Base-by-base conservation (phyloP, 768 basidiomycete genomes). In the Leccinum subgranulosum region DNA sequence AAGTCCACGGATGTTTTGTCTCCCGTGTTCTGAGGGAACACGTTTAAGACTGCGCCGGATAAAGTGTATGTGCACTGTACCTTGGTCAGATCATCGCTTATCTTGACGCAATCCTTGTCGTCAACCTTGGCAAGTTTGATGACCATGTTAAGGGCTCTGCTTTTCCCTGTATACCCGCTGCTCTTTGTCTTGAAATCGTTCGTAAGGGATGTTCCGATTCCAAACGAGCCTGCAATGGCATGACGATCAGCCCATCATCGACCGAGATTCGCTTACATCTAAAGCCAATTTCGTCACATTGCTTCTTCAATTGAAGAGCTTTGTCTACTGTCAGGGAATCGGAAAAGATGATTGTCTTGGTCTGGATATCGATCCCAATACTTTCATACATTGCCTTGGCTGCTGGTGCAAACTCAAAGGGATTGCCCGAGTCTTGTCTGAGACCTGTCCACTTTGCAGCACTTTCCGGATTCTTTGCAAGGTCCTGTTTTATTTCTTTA, bases 341-440 rank as follows among this genome's bases (percentile, higher is more conserved):
- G 29, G 94, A 96, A 72, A 85, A 98, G 27, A 98, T 81, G 58
- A 97, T 81, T 48, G 76, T 73, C 72, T 92, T 95, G 47, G 78
- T 76, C 43, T 73, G 73, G 43, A 80, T 73, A 54, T 92, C 84
- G 41, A 93, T 83, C 0, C 86, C 89, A 2, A 96, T 74, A 10
- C 77, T 74, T 54, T 84, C 74, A 71, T 92, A 98, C 55, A 87
- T 78, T 59, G 81, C 77, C 66, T 86, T 89, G 9, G 86, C 93
- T 19, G 81, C 79, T 9, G 83, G 81, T 4, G 86, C 92, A 67
- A 92, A 98, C n/a, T 69, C 72, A 57, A 89, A 81, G 0, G 96
- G 94, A 66, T 96, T 87, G 4, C 97, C 97, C 1, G 92, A 94
- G 70, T 99, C 97, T 68, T 99, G 97, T 19, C 96, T 84, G 12